A percentile compares a stretch with the other conserved stretches of the same genome.
Conservation (phyloP, 2,329 filamentous ascomycete species). For the Trichoderma hamatum region DNA sequence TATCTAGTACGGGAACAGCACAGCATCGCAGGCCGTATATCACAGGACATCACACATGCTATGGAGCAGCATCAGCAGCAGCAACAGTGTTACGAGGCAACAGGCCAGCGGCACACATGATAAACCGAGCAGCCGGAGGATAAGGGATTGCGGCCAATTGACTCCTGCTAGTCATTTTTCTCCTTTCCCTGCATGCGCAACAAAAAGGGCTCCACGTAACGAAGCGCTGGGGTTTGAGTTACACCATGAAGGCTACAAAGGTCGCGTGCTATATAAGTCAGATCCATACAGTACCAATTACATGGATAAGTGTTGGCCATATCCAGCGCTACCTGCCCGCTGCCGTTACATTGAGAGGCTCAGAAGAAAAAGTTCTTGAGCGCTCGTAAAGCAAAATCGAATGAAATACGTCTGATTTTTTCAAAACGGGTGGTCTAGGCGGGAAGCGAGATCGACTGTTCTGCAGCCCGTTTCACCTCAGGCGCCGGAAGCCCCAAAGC, state of each 20-base stretch:
- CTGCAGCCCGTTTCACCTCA: not conserved
- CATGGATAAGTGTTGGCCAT: not conserved
- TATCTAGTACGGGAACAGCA: not conserved
- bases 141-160: not conserved
- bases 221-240: not conserved
- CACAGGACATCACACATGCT: not conserved
- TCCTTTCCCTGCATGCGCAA: conserved; percentile 12
- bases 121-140: not conserved
- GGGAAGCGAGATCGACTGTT: not conserved
- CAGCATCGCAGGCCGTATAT: not conserved
- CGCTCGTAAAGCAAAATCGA: not conserved
- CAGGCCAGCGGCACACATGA: not conserved
- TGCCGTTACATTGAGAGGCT: not conserved
- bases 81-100: not conserved
- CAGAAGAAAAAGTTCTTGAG: not conserved
- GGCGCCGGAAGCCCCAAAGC: not conserved
- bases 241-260: not conserved
- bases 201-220: conserved; percentile 1
- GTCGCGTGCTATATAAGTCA: conserved; percentile 11
- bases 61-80: too few species aligned
- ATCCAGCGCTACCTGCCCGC: not conserved
- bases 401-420: not conserved
- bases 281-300: conserved; percentile 7
- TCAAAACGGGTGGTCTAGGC: not conserved
- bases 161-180: not conserved